Evolutionary conservation across 352 stramenopile genomes (phyloP).

Genomic region (Pythium oligandrum): DNA sequence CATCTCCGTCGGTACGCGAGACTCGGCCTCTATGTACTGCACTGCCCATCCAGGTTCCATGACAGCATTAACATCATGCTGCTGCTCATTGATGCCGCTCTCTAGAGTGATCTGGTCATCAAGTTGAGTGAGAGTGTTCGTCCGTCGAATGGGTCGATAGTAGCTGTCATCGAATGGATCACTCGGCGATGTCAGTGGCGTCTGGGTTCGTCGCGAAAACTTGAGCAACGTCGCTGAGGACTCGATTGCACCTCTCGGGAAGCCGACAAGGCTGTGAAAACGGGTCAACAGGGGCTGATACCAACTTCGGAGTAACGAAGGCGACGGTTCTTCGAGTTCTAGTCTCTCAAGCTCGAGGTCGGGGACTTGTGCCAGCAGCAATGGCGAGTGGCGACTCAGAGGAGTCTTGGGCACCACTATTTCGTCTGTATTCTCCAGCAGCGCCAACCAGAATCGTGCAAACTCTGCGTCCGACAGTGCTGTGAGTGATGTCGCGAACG

Average conservation of each 20-base stretch:
- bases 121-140: constrained; percentile 1
- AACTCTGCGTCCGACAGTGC: constrained; percentile 64
- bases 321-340: too few species aligned
- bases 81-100: background rate
- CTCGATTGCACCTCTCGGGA: background rate
- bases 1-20: constrained; percentile 52
- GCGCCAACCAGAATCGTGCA: constrained; percentile 56
- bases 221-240: background rate
- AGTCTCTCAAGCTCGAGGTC: too few species aligned
- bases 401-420: too few species aligned
- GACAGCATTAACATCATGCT: constrained; percentile 1
- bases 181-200: constrained; percentile 63
- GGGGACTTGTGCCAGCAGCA: too few species aligned
- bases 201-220: constrained; percentile 34
- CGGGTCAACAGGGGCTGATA: constrained; percentile 6
- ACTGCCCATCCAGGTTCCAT: constrained; percentile 70
- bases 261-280: constrained; percentile 44
- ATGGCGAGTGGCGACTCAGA: too few species aligned
- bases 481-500: constrained; percentile 49
- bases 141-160: constrained; percentile 10
- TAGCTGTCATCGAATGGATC: constrained; percentile 29
- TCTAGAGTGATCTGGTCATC: constrained; percentile 1
- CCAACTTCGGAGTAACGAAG: too few species aligned
- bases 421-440: constrained; percentile 29
- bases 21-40: constrained; percentile 77